phyloP scores from a whole-genome alignment of 306 rosid species.

The Inga laurina region DNA sequence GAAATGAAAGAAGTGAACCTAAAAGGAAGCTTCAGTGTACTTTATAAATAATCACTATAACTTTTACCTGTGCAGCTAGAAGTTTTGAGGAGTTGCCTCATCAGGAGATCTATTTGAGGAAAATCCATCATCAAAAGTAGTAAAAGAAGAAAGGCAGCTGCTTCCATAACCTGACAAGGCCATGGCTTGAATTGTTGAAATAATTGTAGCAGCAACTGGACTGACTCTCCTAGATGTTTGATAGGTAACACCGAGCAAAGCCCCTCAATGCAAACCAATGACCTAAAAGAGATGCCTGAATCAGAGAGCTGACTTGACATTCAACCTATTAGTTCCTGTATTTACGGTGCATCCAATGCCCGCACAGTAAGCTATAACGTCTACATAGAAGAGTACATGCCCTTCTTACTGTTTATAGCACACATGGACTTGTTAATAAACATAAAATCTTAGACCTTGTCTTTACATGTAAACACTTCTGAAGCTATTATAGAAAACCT shows the following conservation, averaged over 20 bases:
- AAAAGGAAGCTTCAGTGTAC: slow-evolving; percentile 14
- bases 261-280: slow-evolving; percentile 97
- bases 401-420: background rate
- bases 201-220: slow-evolving; percentile 92
- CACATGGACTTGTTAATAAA: slow-evolving; percentile 2
- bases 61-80: slow-evolving; percentile 84
- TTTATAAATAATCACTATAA: background rate
- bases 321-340: slow-evolving; percentile 9
- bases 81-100: slow-evolving; percentile 84
- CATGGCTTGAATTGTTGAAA: slow-evolving; percentile 95
- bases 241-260: slow-evolving; percentile 94
- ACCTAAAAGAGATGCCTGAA: slow-evolving; percentile 56
- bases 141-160: slow-evolving; percentile 86
- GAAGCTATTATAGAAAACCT: slow-evolving; percentile 5
- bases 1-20: slow-evolving; percentile 6
- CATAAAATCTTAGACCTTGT: slow-evolving; percentile 24
- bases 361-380: slow-evolving; percentile 26
- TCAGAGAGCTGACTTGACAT: slow-evolving; percentile 28
- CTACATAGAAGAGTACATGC: slow-evolving; percentile 13
- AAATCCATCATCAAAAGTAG: slow-evolving; percentile 84
- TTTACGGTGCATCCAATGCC: background rate
- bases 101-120: slow-evolving; percentile 71
- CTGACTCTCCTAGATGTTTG: slow-evolving; percentile 93
- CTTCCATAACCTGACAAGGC: slow-evolving; percentile 94
- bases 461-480: slow-evolving; percentile 23